Percentiles rank a stretch among this genome's conserved stretches.
These are phyloP conservation scores for Achaetomium macrosporum DNA, from an alignment of 2,329 filamentous ascomycete species.

Conservation along the genomic window DNA sequence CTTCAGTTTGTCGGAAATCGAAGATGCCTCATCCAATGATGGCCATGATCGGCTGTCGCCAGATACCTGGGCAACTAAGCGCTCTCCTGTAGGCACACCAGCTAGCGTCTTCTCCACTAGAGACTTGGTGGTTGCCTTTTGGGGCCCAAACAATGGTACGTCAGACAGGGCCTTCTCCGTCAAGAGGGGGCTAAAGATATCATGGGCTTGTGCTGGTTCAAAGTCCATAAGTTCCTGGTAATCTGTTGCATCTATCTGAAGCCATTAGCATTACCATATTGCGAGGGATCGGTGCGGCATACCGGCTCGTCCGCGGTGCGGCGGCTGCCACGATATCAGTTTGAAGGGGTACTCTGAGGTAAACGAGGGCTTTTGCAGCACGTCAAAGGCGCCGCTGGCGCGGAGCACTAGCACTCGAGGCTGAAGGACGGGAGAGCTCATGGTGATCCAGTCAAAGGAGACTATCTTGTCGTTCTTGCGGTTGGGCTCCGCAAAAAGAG, in stretches of 20 bases:
- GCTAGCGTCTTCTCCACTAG: conserved; percentile 39
- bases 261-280: neutral
- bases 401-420: conserved; percentile 55
- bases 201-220: conserved; percentile 46
- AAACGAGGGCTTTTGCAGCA: conserved; percentile 55
- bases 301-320: conserved; percentile 53
- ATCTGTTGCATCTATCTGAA: conserved; percentile 37
- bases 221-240: conserved; percentile 56
- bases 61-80: conserved; percentile 35
- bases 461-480: conserved; percentile 56
- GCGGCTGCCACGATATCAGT: conserved; percentile 55
- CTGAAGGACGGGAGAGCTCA: conserved; percentile 48
- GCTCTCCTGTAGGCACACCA: conserved; percentile 26
- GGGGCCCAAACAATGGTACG: conserved; percentile 51
- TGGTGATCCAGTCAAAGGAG: conserved; percentile 62
- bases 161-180: conserved; percentile 49
- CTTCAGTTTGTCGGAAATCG: conserved; percentile 45
- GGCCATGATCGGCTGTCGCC: conserved; percentile 34
- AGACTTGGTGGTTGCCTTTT: conserved; percentile 39
- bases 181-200: conserved; percentile 50
- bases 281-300: conserved; percentile 10
- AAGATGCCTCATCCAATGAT: conserved; percentile 36
- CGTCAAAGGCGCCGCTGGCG: conserved; percentile 55
- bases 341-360: conserved; percentile 55
- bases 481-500: conserved; percentile 46